phyloP scores from a whole-genome alignment of 2,329 filamentous ascomycete species.

The Botrytis hyacinthi region DNA sequence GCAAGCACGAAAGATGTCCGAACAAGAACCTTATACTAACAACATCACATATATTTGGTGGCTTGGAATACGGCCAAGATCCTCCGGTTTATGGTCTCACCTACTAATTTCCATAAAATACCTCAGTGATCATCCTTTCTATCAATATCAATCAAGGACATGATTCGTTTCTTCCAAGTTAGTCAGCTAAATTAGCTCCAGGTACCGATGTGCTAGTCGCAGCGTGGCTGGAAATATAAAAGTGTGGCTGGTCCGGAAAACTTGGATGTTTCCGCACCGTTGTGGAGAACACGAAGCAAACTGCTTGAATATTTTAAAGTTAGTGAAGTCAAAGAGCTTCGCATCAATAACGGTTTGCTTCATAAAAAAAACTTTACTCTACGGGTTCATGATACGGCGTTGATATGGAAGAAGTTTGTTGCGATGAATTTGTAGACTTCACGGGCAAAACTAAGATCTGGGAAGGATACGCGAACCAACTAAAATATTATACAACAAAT shows the following conservation, averaged over 20 bases:
- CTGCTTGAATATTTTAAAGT: neutral
- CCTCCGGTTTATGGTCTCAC: neutral
- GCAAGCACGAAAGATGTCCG: neutral
- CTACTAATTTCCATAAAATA: neutral
- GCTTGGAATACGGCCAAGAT: conserved; percentile 8
- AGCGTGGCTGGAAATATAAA: neutral
- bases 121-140: conserved; percentile 1
- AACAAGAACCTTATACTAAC: neutral
- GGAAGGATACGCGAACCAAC: neutral
- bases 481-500: conserved; percentile 4
- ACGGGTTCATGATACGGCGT: neutral
- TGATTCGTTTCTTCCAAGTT: conserved; percentile 10
- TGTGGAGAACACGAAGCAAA: neutral
- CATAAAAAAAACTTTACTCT: neutral
- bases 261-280: neutral
- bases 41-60: conserved; percentile 6
- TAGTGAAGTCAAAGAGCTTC: neutral
- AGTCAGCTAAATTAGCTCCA: neutral
- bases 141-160: neutral
- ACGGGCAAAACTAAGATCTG: neutral
- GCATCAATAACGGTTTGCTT: neutral
- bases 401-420: no score
- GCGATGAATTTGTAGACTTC: neutral
- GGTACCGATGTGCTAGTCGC: neutral
- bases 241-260: neutral